Conservation (phyloP, 768 basidiomycete species). For the Mrakia gelida region DNA sequence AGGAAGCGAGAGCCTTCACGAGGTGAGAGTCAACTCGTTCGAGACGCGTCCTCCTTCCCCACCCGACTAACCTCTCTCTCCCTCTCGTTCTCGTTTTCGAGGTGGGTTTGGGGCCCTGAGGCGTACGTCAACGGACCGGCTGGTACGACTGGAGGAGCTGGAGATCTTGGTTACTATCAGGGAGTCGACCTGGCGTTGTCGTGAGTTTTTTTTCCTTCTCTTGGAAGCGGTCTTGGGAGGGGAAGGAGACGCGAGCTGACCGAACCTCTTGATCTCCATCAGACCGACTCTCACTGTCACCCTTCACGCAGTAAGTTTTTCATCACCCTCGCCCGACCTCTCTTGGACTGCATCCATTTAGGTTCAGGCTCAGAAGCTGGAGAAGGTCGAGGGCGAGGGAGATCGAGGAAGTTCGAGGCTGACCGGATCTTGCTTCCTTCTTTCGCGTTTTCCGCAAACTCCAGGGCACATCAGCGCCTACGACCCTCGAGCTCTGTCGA, state of each 20-base stretch:
- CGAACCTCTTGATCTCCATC: background rate
- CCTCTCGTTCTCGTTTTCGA: too few species aligned
- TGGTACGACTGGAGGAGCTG: background rate
- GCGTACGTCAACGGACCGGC: background rate
- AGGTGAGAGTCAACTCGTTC: too few species aligned
- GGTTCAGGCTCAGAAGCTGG: background rate
- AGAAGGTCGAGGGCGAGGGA: background rate
- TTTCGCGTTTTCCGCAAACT: too few species aligned
- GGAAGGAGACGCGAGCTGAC: background rate
- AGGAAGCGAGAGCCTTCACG: constrained; percentile 1
- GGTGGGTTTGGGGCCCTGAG: background rate
- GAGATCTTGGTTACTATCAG: constrained; percentile 9
- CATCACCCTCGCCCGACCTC: too few species aligned
- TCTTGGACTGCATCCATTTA: too few species aligned
- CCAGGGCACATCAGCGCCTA: background rate
- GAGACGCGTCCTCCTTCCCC: too few species aligned
- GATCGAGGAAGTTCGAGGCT: background rate
- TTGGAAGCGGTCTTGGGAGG: background rate
- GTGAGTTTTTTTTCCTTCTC: background rate
- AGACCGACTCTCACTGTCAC: constrained; percentile 1
- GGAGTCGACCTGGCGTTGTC: background rate
- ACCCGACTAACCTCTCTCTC: too few species aligned
- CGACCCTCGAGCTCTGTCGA: constrained; percentile 12
- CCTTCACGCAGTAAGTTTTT: background rate
- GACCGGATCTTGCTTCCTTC: background rate